phyloP scores from a whole-genome alignment of 495 filamentous ascomycete species.

The Penicillium nucicola region DNA sequence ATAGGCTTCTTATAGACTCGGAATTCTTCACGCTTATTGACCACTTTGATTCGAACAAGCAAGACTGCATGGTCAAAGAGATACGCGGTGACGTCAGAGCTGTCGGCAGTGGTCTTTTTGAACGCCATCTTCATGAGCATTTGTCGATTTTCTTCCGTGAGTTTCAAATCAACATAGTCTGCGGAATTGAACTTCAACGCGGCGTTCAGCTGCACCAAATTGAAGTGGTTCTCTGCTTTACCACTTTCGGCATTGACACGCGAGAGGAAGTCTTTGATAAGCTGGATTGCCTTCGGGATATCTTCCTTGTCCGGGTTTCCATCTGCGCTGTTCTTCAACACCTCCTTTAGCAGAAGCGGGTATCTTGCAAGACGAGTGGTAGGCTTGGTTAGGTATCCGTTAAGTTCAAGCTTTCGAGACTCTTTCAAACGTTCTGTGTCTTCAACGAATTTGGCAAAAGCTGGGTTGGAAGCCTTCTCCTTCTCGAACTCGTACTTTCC shows the following conservation, averaged over 20 bases:
- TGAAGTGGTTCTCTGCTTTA: conserved; percentile 97
- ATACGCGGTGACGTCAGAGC: conserved; percentile 86
- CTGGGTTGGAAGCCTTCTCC: conserved; percentile 81
- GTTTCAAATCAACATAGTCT: conserved; percentile 89
- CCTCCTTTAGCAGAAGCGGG: conserved; percentile 87
- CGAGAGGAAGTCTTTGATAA: conserved; percentile 82
- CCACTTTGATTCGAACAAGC: conserved; percentile 79
- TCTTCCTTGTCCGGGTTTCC: conserved; percentile 86
- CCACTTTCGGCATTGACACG: conserved; percentile 93
- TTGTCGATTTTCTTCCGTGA: conserved; percentile 90
- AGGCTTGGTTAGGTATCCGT: conserved; percentile 97
- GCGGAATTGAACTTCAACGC: conserved; percentile 83
- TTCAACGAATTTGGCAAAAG: conserved; percentile 89
- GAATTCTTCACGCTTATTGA: conserved; percentile 90
- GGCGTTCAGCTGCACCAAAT: conserved; percentile 84
- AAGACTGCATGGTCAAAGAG: conserved; percentile 95
- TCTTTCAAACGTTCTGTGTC: conserved; percentile 96
- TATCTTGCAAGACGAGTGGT: conserved; percentile 95
- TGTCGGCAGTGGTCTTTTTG: conserved; percentile 87
- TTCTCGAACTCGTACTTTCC: conserved; percentile 98
- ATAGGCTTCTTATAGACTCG: conserved; percentile 96
- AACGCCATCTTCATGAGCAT: conserved; percentile 87
- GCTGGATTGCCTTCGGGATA: conserved; percentile 78
- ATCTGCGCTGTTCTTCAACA: conserved; percentile 82
- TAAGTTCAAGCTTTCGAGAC: conserved; percentile 93